Conservation (phyloP, 2,329 filamentous ascomycete genomes). For the Aspergillus unguis region DNA sequence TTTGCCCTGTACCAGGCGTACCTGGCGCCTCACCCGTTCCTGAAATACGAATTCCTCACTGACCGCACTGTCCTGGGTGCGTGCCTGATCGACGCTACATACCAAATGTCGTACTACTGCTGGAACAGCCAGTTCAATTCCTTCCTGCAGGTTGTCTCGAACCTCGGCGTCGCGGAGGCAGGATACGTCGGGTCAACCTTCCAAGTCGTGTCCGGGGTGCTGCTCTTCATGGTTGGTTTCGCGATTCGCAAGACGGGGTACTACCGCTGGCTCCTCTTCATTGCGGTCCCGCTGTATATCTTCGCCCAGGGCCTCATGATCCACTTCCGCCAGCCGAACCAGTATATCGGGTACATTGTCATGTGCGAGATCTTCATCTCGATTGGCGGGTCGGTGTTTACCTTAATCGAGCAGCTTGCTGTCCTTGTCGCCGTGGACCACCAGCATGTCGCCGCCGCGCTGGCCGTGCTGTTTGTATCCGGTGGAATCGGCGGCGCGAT, state of each 20-base stretch:
- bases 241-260: conserved; percentile 50
- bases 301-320: conserved; percentile 57
- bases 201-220: conserved; percentile 53
- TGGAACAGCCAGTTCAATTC: conserved; percentile 22
- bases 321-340: conserved; percentile 50
- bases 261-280: conserved; percentile 54
- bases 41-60: conserved; percentile 50
- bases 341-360: conserved; percentile 52
- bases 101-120: conserved; percentile 22
- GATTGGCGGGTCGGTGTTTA: conserved; percentile 52
- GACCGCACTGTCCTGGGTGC: conserved; percentile 20
- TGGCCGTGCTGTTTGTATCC: conserved; percentile 56
- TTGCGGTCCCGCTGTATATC: conserved; percentile 54
- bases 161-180: conserved; percentile 29
- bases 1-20: conserved; percentile 55
- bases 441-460: conserved; percentile 54
- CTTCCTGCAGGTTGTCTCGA: conserved; percentile 22
- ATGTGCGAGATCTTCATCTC: conserved; percentile 60
- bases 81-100: conserved; percentile 27
- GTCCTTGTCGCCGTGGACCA: conserved; percentile 54
- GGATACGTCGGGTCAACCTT: conserved; percentile 49
- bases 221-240: conserved; percentile 54
- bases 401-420: conserved; percentile 55
- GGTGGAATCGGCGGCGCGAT: conserved; percentile 53
- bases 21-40: conserved; percentile 52